Percentiles rank a stretch among this genome's conserved stretches.
Evolutionary conservation across 208 protist species (phyloP).

Genomic region (Leishmania arabica): DNA sequence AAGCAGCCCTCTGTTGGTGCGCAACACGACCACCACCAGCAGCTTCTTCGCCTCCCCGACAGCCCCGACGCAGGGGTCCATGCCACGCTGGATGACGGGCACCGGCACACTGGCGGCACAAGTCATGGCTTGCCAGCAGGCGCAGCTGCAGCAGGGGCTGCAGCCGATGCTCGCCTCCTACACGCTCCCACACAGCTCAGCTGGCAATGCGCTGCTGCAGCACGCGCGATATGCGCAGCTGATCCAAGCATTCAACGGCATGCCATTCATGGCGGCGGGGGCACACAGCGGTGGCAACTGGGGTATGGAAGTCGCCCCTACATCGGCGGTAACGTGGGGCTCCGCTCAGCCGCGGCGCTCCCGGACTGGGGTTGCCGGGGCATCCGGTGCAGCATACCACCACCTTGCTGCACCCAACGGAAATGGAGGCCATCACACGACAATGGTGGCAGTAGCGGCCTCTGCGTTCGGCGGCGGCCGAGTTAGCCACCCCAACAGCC

Average conservation of each 20-base stretch:
- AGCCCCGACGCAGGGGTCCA: constrained; percentile 16
- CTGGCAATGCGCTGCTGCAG: neutral
- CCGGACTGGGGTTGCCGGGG: neutral
- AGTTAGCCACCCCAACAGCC: constrained; percentile 17
- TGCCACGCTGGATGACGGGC: constrained; percentile 9
- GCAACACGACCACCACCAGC: constrained; percentile 17
- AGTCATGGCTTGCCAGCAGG: neutral
- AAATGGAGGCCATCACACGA: neutral
- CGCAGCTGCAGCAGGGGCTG: constrained; percentile 2
- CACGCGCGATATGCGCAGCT: neutral
- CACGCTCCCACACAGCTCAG: neutral
- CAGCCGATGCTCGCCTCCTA: constrained; percentile 9
- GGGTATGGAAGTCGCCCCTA: neutral
- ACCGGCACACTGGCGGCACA: neutral
- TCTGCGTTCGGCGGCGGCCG: neutral
- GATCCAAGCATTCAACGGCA: neutral
- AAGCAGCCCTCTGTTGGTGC: constrained; percentile 32
- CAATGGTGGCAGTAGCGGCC: neutral
- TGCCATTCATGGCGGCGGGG: neutral
- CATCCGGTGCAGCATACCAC: neutral
- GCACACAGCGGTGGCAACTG: neutral
- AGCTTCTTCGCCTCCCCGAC: constrained; percentile 24
- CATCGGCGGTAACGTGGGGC: neutral
- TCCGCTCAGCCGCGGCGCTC: constrained; percentile 1
- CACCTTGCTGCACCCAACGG: neutral